Conservation (phyloP, 2,329 filamentous ascomycete genomes). For the Achaetomium macrosporum region DNA sequence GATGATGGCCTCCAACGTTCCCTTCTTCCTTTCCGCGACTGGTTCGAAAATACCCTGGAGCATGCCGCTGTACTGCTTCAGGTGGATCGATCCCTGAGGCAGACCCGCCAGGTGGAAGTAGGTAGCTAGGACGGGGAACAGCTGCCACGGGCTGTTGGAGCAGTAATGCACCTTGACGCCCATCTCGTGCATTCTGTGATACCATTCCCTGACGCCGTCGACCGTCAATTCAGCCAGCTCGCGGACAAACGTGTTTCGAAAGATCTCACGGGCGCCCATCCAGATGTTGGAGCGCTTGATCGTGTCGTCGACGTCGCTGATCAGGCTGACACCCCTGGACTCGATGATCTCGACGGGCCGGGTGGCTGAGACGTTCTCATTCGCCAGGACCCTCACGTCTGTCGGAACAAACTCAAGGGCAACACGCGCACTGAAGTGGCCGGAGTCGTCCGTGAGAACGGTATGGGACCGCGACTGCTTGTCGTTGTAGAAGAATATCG, state of each 20-base stretch:
- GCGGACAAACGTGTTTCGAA: constrained; percentile 90
- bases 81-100: constrained; percentile 82
- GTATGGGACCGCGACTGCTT: constrained; percentile 75
- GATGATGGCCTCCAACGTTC: constrained; percentile 77
- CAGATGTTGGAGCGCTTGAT: constrained; percentile 92
- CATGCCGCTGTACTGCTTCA: constrained; percentile 97
- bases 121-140: constrained; percentile 81
- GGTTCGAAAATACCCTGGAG: constrained; percentile 97
- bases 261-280: constrained; percentile 84
- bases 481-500: constrained; percentile 92
- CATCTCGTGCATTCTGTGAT: constrained; percentile 66
- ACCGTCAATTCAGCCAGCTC: constrained; percentile 77
- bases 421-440: constrained; percentile 78
- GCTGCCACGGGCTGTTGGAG: constrained; percentile 98
- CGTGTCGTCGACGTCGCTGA: constrained; percentile 97
- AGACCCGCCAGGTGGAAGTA: constrained; percentile 78
- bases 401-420: constrained; percentile 86
- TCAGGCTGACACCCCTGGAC: constrained; percentile 76
- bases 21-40: constrained; percentile 89
- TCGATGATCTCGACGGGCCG: constrained; percentile 74
- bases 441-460: constrained; percentile 77
- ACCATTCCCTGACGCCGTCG: constrained; percentile 87
- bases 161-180: constrained; percentile 93
- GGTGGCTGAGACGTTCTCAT: constrained; percentile 74
- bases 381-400: constrained; percentile 79